phyloP scores from a whole-genome alignment of 108 stramenopile genomes.

The Skeletonema tropicum region DNA sequence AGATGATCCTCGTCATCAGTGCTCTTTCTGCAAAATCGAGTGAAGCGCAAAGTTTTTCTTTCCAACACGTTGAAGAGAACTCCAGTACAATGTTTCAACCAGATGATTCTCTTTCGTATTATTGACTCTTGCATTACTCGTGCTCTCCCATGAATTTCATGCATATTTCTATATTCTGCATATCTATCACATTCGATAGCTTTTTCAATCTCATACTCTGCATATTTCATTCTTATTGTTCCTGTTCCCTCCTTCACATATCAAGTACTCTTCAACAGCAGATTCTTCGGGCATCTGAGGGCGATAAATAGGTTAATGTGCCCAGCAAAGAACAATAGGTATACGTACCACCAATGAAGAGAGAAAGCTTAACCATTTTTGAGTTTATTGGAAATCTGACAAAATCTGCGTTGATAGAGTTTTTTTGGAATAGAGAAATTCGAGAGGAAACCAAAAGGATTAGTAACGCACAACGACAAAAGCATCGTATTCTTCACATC shows the following conservation, averaged over 20 bases:
- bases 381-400: constrained; percentile 2
- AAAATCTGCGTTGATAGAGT: neutral
- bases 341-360: constrained; percentile 38
- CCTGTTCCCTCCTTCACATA: neutral
- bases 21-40: too few relatives aligned
- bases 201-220: neutral
- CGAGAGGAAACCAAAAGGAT: neutral
- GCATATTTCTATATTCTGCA: too few relatives aligned
- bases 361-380: constrained; percentile 56
- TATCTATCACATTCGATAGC: too few relatives aligned
- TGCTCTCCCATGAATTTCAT: too few relatives aligned
- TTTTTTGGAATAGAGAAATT: neutral
- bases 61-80: too few relatives aligned
- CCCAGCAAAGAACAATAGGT: constrained; percentile 22
- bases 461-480: neutral
- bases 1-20: too few relatives aligned
- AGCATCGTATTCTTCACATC: neutral
- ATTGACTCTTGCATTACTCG: too few relatives aligned
- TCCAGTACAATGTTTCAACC: too few relatives aligned
- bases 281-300: neutral
- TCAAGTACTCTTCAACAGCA: neutral
- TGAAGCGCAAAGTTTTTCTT: too few relatives aligned
- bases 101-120: too few relatives aligned
- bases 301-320: neutral
- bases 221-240: neutral